Evolutionary conservation across 192 early-diverging fungal species (phyloP), one percentile per base, ranked within the genome.

Genomic region (Fimicolochytrium jonesii): DNA sequence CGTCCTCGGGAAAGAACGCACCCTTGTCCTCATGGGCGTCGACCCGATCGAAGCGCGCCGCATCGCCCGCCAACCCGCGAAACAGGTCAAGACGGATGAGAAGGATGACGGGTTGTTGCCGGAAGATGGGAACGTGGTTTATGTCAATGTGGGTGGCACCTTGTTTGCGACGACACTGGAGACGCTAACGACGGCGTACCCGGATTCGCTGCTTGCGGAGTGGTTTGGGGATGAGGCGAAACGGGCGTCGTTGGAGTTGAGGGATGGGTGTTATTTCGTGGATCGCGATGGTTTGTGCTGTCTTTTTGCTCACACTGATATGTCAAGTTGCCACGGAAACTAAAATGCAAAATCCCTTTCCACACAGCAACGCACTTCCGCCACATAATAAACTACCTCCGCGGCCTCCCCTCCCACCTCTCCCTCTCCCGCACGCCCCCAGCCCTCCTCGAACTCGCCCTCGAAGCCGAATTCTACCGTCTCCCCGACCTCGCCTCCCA

Each of bases 241-340:
- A 36, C 47, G 47, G 4, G 61, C 54, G 26, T 61, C 57, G 17
- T 50, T 73, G 31, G 64, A 67, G 37, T 44, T 67, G 36, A 44
- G 52, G 30, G 70, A 70, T 29, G 75, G 75, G 31, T 55, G 43
- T 37, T 70, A 67, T 33, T 70, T 71, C 35, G 49, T 77, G 49
- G 75, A 77, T 61, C 61, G 75, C 3, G 75, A 77, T 61, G 75
- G 74, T 69, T n/a, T n/a, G n/a, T n/a, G n/a, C n/a, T n/a, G n/a
- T n/a, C n/a, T n/a, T n/a, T n/a, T n/a, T n/a, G n/a, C n/a, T n/a
- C n/a, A n/a, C n/a, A n/a, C n/a, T n/a, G n/a, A n/a, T n/a, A n/a
- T n/a, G n/a, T n/a, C n/a, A n/a, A n/a, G n/a, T n/a, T n/a, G n/a
- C n/a, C n/a, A n/a, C n/a, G n/a, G n/a, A n/a, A n/a, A n/a, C n/a